Evolutionary conservation across 129 eudicot species (phyloP).

Genomic region (Rutidosis leptorrhynchoides): DNA sequence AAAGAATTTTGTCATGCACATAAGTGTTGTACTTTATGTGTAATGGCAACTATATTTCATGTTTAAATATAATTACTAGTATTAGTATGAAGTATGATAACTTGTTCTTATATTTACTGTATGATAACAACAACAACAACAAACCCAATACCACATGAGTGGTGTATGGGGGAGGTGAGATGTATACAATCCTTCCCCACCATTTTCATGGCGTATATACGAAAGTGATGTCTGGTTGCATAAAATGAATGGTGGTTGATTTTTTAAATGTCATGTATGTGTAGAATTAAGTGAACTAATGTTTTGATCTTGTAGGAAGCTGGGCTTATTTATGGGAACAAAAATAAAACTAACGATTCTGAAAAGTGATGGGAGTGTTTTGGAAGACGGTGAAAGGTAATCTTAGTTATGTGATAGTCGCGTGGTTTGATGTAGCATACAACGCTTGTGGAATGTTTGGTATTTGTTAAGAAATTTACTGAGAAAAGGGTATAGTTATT

Average conservation of each 20-base stretch:
- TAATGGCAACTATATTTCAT: too few relatives aligned
- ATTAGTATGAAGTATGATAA: too few relatives aligned
- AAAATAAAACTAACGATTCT: slow-evolving; percentile 36
- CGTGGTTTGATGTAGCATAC: slow-evolving; percentile 19
- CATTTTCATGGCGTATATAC: too few relatives aligned
- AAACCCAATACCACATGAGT: too few relatives aligned
- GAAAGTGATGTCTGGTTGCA: not conserved
- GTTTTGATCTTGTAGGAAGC: slow-evolving; percentile 40
- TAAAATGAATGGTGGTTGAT: not conserved
- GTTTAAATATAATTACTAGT: too few relatives aligned
- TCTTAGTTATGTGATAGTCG: slow-evolving; percentile 15
- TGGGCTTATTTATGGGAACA: slow-evolving; percentile 59
- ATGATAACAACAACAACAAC: too few relatives aligned
- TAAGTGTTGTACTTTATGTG: not conserved
- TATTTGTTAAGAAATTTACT: slow-evolving; percentile 17
- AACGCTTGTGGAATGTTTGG: slow-evolving; percentile 25
- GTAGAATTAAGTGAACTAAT: not conserved
- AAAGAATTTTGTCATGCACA: too few relatives aligned
- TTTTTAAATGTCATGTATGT: not conserved
- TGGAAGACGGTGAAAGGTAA: slow-evolving; percentile 21
- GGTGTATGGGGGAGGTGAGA: too few relatives aligned
- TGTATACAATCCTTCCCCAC: too few relatives aligned
- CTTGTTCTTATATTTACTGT: too few relatives aligned
- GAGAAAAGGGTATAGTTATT: slow-evolving; percentile 27
- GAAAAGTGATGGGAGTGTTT: slow-evolving; percentile 21